Base-by-base conservation (phyloP, 495 filamentous ascomycete genomes). In the Stereocaulon alpinum region DNA sequence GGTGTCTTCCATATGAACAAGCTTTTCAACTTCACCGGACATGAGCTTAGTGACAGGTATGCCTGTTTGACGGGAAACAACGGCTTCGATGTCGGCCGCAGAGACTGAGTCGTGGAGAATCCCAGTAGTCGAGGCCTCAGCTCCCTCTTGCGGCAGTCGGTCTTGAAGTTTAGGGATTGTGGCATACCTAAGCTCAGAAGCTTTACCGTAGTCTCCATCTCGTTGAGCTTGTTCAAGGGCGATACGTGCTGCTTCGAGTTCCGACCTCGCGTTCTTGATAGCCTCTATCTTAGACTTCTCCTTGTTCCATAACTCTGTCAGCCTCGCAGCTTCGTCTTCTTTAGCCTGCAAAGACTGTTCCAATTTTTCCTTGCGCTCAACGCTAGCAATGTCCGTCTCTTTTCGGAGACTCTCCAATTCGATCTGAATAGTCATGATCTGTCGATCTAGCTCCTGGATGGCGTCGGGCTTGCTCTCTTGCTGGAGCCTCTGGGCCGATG, bases 401-500 rank as follows among this genome's bases (percentile, higher is more conserved):
- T 97, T 97, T 52, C 93, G 82, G 32, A 98, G 78, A 55, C 91
- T 96, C 69, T 98, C 93, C 2, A 98, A 78, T 70, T 98, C 93
- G 64, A 98, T 98, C 65, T 96, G 92, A 42, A 97, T 88, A 1
- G 93, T 97, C 77, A 96, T 91, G 52, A 98, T 96, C 66, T 88
- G 86, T 50, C 92, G 88, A 66, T 97, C 93, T 20, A 96, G 79
- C 53, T 86, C 82, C 67, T 90, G 83, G 32, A 98, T 96, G 15
- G 89, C 82, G 60, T 98, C 93, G 0, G 93, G 93, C 63, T 95
- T 95, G 65, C 89, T 95, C 72, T 98, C 93, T 70, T 98, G 93
- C 68, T 98, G 93, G 60, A 98, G 71, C 18, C 93, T 80, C 10
- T 96, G 75, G 14, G 88, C 87, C 42, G 89, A 95, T 5, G 93